Percentiles rank a stretch among this genome's conserved stretches.
Conservation (phyloP, 1,139 yeast species). For the Candida tetrigidarum region DNA sequence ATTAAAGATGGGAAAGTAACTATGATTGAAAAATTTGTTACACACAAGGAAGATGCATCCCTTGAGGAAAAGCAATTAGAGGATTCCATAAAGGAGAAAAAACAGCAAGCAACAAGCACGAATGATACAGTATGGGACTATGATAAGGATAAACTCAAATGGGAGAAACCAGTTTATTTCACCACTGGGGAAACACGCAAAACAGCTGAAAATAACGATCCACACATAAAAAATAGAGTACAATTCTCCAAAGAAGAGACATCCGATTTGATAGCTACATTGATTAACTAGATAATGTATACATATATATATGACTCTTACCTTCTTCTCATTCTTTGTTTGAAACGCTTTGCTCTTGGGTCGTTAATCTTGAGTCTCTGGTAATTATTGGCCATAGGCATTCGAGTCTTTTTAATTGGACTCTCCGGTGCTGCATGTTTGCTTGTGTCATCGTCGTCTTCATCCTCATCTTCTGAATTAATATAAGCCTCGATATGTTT, state of each 20-base stretch:
- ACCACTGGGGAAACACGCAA: conserved; percentile 8
- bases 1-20: conserved; percentile 81
- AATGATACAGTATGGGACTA: conserved; percentile 55
- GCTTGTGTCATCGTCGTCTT: conserved; percentile 28
- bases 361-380: conserved; percentile 50
- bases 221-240: conserved; percentile 20
- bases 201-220: not conserved
- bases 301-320: not conserved
- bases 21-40: conserved; percentile 44
- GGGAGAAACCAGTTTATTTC: conserved; percentile 54
- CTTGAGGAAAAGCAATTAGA: conserved; percentile 34
- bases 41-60: conserved; percentile 23
- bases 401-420: conserved; percentile 23
- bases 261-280: conserved; percentile 16
- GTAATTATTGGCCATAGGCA: conserved; percentile 43
- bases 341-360: conserved; percentile 18
- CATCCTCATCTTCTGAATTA: conserved; percentile 24
- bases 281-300: conserved; percentile 13
- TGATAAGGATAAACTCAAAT: conserved; percentile 52
- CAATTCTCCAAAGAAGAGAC: conserved; percentile 21
- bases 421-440: conserved; percentile 13
- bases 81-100: conserved; percentile 24
- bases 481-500: conserved; percentile 26
- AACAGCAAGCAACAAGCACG: conserved; percentile 17
- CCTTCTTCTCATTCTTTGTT: conserved; percentile 21